Conservation (phyloP, 1,139 yeast species). For the Ogataea hybrid region DNA sequence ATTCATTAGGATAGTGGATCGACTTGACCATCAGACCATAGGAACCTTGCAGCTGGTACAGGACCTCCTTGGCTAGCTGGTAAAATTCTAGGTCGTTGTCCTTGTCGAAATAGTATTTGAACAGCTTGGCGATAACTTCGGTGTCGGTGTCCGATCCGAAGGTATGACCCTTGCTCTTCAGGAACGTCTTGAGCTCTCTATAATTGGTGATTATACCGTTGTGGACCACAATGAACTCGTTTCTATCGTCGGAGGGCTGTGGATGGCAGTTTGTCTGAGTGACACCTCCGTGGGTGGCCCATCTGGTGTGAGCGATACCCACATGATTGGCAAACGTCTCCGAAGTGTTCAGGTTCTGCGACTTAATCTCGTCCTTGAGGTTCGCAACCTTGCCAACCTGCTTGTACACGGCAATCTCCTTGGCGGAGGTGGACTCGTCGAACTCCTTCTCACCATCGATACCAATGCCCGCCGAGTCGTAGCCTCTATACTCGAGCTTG, state of each 20-base stretch:
- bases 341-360: constrained; percentile 53
- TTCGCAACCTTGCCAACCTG: constrained; percentile 91
- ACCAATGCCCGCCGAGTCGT: constrained; percentile 96
- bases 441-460: constrained; percentile 79
- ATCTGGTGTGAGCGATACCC: constrained; percentile 98
- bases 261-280: constrained; percentile 89
- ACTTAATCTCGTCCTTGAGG: constrained; percentile 66
- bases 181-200: constrained; percentile 81
- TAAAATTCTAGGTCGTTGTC: constrained; percentile 79
- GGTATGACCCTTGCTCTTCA: constrained; percentile 71
- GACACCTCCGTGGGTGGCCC: constrained; percentile 99
- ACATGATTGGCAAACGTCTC: constrained; percentile 79
- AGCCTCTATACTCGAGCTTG: constrained; percentile 95
- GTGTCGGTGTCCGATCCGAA: constrained; percentile 97
- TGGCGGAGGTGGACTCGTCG: constrained; percentile 37
- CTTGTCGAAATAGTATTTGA: constrained; percentile 79
- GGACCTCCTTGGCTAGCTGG: constrained; percentile 88
- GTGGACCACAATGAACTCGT: constrained; percentile 91
- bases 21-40: constrained; percentile 95
- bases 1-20: constrained; percentile 90
- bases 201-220: constrained; percentile 98
- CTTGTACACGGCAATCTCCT: constrained; percentile 61
- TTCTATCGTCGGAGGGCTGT: constrained; percentile 78
- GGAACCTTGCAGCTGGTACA: constrained; percentile 94
- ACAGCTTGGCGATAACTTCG: constrained; percentile 94